Base-by-base conservation (phyloP, 2,329 filamentous ascomycete genomes). In the Teratosphaeria zuluensis region DNA sequence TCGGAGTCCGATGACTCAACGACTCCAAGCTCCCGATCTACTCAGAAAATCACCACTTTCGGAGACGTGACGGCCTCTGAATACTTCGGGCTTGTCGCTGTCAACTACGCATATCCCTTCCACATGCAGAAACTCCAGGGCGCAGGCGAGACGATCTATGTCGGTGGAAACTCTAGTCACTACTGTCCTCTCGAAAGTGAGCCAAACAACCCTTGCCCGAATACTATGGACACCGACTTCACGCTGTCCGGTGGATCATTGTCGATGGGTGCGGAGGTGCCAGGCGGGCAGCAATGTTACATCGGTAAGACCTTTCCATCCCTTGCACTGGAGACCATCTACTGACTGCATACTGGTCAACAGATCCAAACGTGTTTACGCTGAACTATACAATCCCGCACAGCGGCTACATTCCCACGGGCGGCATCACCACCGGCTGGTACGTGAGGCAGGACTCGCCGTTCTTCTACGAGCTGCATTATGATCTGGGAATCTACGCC, bases 171-270 rank as follows among this genome's bases (percentile, higher is more conserved):
- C 12, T 61, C 69, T 3, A 58, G 64, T n/a, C 57, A 62, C 21
- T 72, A 68, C 61, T 73, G 71, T 61, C 70, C 70, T 4, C 58
- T 62, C 30, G 32, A 53, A n/a, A 60, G 62, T 30, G 54, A 56
- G 38, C 54, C 51, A 21, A 58, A 53, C 8, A 63, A 56, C 46
- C 60, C 54, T 59, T 68, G 67, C 64, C 69, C 69, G 56, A 61
- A 60, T 59, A 64, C 56, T 60, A 62, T 62, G 46, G 53, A 48
- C 56, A 68, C 68, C 58, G 42, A 56, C 58, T 62, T 65, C 61
- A n/a, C 60, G 57, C 32, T 59, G 56, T 51, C 60, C 3, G 52
- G 38, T 54, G 64, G 11, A 51, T 54, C 19, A 42, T 66, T 58
- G 51, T 55, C 21, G 38, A 59, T 71, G 57, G 65, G 61, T 8